phyloP scores from a whole-genome alignment of 768 basidiomycete species.

The Lactifluus hygrophoroides region DNA sequence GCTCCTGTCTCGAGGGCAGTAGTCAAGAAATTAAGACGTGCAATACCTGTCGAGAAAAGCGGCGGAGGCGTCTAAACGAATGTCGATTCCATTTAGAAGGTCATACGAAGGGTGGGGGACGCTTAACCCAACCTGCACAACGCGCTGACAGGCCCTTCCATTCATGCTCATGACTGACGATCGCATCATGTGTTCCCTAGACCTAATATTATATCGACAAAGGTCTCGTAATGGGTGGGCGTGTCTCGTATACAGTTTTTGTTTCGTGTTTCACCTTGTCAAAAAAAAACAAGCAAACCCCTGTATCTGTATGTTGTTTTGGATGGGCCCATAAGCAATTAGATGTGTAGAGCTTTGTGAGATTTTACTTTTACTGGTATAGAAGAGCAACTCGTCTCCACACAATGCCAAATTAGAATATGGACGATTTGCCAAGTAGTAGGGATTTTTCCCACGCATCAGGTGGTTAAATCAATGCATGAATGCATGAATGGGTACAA shows the following conservation, averaged over 20 bases:
- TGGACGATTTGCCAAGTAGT: no score
- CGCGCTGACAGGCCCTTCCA: background rate
- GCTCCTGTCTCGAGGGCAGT: conserved; percentile 29
- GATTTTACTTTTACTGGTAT: background rate
- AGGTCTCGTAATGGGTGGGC: background rate
- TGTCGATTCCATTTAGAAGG: background rate
- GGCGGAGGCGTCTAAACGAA: conserved; percentile 39
- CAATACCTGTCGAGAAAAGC: conserved; percentile 47
- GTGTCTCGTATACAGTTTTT: background rate
- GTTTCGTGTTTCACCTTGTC: background rate
- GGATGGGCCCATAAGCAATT: no score
- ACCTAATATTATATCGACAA: background rate
- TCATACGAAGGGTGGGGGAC: background rate
- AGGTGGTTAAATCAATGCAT: no score
- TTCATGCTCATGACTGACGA: no score
- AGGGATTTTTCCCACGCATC: no score
- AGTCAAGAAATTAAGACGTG: conserved; percentile 31
- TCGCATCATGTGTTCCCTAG: background rate
- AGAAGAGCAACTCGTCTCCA: background rate
- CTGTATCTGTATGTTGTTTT: no score
- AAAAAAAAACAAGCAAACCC: no score
- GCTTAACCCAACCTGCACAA: background rate
- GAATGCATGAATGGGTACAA: no score
- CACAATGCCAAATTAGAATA: background rate
- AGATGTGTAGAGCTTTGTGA: no score